phyloP scores from a whole-genome alignment of 2,329 filamentous ascomycete species.

The Botrytis byssoidea region DNA sequence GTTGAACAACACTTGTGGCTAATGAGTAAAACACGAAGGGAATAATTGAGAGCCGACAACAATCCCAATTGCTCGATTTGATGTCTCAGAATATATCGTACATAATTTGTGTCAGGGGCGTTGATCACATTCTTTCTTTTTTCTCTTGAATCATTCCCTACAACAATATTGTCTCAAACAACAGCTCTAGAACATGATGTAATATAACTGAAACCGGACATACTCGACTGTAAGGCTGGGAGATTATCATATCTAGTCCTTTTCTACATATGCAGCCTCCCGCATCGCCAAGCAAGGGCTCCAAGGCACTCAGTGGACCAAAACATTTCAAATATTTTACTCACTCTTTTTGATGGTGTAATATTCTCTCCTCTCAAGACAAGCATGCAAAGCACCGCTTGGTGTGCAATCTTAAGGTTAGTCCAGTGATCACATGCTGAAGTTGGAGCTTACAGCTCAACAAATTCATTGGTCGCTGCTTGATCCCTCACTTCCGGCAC shows the following conservation, averaged over 20 bases:
- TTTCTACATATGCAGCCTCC: conserved; percentile 12
- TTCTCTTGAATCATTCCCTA: neutral
- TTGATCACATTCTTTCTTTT: conserved; percentile 13
- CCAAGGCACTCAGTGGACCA: neutral
- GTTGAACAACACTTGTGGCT: neutral
- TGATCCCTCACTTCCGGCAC: neutral
- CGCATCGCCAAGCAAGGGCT: neutral
- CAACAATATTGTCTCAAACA: neutral
- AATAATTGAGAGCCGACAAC: neutral
- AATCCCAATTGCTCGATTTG: neutral
- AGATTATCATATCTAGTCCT: neutral
- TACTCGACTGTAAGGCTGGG: conserved; percentile 11
- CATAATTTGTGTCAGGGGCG: neutral
- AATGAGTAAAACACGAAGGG: neutral
- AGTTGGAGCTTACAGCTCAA: neutral
- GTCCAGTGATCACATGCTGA: neutral
- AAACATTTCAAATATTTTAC: neutral
- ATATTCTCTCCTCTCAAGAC: neutral
- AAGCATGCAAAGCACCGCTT: neutral
- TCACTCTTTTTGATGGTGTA: neutral
- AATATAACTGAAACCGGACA: neutral
- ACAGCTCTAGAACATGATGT: neutral
- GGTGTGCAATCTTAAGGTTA: too few species aligned
- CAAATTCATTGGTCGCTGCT: neutral
- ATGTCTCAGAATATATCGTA: neutral